phyloP scores from a whole-genome alignment of 495 filamentous ascomycete genomes.

The Lophium mytilinum region DNA sequence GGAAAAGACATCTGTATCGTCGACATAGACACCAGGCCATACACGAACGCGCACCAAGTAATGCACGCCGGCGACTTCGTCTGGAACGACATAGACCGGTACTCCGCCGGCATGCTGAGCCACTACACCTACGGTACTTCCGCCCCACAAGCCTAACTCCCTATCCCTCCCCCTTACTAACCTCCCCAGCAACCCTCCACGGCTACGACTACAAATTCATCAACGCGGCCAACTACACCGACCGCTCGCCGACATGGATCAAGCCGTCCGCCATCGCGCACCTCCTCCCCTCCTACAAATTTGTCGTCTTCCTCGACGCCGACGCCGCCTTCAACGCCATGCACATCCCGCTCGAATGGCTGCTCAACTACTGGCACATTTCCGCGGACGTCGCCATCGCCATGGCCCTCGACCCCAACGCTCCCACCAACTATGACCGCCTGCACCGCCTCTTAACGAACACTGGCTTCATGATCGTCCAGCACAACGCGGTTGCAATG shows the following conservation, averaged over 20 bases:
- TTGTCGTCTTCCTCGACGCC: slow-evolving; percentile 45
- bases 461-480: slow-evolving; percentile 36
- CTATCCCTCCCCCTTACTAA: slow-evolving; percentile 38
- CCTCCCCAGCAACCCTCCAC: slow-evolving; percentile 43
- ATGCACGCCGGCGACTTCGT: neutral
- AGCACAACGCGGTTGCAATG: slow-evolving; percentile 25
- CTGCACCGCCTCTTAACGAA: slow-evolving; percentile 27
- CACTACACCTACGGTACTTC: neutral
- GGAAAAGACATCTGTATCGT: neutral
- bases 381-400: slow-evolving; percentile 35
- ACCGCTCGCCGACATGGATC: slow-evolving; percentile 40
- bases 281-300: slow-evolving; percentile 37
- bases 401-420: slow-evolving; percentile 28
- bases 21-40: neutral
- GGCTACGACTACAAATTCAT: slow-evolving; percentile 49
- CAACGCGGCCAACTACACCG: slow-evolving; percentile 24
- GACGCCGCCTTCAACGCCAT: slow-evolving; percentile 41
- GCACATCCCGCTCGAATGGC: slow-evolving; percentile 46
- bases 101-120: slow-evolving; percentile 1
- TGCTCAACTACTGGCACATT: slow-evolving; percentile 47
- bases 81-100: neutral
- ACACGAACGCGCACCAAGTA: neutral
- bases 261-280: slow-evolving; percentile 42
- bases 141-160: neutral
- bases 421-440: slow-evolving; percentile 20